phyloP scores from a whole-genome alignment of 352 stramenopile genomes.

The Phytophthora ohioensis region DNA sequence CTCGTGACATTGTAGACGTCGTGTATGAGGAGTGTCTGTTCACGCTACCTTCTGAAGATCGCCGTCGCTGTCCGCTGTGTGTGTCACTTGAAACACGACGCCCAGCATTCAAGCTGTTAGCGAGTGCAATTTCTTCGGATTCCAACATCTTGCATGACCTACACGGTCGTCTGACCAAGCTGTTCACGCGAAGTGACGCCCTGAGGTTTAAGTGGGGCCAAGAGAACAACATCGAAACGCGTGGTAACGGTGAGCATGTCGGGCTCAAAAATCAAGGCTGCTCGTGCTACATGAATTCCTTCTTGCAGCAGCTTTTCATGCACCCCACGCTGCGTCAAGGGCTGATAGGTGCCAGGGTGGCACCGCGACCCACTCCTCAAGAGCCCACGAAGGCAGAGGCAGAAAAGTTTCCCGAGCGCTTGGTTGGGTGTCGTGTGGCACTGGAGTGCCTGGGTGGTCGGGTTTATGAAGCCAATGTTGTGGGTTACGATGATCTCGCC shows the following conservation, averaged over 20 bases:
- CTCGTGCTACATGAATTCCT: conserved; percentile 99
- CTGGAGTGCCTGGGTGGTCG: conserved; percentile 94
- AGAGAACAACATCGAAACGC: conserved; percentile 85
- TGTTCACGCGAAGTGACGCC: conserved; percentile 75
- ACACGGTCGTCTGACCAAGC: conserved; percentile 54
- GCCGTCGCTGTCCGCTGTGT: conserved; percentile 73
- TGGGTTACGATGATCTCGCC: conserved; percentile 85
- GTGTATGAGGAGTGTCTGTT: conserved; percentile 90
- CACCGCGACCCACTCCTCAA: conserved; percentile 53
- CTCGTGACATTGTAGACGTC: conserved; percentile 75
- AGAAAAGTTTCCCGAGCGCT: conserved; percentile 77
- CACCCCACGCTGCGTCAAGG: conserved; percentile 82
- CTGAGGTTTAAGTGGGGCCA: conserved; percentile 83
- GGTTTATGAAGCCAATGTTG: conserved; percentile 94
- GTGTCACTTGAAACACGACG: conserved; percentile 81
- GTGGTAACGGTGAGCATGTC: conserved; percentile 85
- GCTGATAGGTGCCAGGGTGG: conserved; percentile 76
- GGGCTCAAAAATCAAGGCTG: conserved; percentile 99
- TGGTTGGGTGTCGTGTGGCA: conserved; percentile 87
- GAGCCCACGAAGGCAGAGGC: conserved; percentile 92
- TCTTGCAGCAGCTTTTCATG: conserved; percentile 98
- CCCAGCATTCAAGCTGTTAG: conserved; percentile 83
- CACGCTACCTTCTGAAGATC: conserved; percentile 73
- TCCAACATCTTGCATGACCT: conserved; percentile 70
- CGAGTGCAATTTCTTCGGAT: conserved; percentile 79